These are phyloP conservation scores for Sporobolomyces pararoseus DNA, from an alignment of 768 basidiomycete species.

Conservation along the genomic window DNA sequence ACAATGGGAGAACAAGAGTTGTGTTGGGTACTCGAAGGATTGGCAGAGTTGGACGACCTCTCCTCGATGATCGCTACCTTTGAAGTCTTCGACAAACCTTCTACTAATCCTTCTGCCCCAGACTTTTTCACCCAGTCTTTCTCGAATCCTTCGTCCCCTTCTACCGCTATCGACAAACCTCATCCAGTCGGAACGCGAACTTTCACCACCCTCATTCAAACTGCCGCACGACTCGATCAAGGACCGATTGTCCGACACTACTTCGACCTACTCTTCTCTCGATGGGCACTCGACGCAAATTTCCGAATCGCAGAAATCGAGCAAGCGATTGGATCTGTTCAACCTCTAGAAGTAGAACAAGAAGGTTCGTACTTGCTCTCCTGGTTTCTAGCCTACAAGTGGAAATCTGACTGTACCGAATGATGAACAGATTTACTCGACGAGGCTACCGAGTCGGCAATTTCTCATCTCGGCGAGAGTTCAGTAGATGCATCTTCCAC, in stretches of 20 bases:
- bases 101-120: background rate
- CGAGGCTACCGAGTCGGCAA: too few relatives aligned
- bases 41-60: conserved; percentile 31
- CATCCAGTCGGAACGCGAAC: conserved; percentile 38
- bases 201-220: conserved; percentile 21
- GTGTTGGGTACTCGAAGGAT: conserved; percentile 26
- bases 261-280: conserved; percentile 30
- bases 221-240: conserved; percentile 20
- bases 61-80: conserved; percentile 27
- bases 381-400: too few relatives aligned
- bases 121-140: conserved; percentile 29
- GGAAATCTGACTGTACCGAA: too few relatives aligned
- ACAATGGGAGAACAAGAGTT: conserved; percentile 19
- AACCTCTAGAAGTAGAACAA: background rate
- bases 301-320: conserved; percentile 7
- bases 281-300: conserved; percentile 12
- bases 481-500: too few relatives aligned
- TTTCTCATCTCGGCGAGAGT: too few relatives aligned
- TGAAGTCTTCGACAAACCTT: conserved; percentile 30
- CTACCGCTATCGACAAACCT: background rate
- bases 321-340: conserved; percentile 6
- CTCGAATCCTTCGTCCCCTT: conserved; percentile 1
- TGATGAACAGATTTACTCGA: too few relatives aligned
- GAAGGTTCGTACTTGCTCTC: background rate
- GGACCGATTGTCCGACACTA: conserved; percentile 29